A percentile compares a stretch with the other conserved stretches of the same genome.
Conservation (phyloP, 306 rosid species). For the Clitoria ternatea region DNA sequence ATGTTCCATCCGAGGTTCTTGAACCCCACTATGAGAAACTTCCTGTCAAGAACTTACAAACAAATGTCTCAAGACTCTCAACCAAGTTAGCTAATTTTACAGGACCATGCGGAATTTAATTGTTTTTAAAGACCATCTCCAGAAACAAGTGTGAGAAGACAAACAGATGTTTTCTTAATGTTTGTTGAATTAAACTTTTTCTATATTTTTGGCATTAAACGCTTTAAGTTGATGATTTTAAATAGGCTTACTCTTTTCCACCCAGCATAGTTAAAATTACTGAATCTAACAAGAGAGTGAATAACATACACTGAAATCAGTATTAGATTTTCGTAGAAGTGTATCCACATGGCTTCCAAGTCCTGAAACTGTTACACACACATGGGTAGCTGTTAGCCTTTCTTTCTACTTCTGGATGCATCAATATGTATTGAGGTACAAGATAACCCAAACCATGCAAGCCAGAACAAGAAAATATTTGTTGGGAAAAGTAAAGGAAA, state of each 20-base stretch:
- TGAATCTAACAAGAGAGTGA: slow-evolving; percentile 3
- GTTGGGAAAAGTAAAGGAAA: neutral
- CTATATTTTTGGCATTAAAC: neutral
- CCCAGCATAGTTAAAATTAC: neutral
- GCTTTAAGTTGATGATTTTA: neutral
- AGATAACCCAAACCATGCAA: neutral
- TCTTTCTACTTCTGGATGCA: slow-evolving; percentile 26
- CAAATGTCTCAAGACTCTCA: neutral
- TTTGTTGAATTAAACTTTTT: neutral
- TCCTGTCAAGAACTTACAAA: neutral
- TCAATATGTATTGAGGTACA: neutral
- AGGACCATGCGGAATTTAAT: neutral
- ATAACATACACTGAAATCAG: slow-evolving; percentile 76
- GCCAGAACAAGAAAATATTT: neutral
- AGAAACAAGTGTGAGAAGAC: neutral
- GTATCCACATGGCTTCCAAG: slow-evolving; percentile 64
- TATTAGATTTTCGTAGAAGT: slow-evolving; percentile 71
- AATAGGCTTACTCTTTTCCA: neutral
- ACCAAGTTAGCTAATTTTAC: neutral
- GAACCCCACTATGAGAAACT: neutral
- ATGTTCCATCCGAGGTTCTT: neutral
- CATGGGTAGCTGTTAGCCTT: slow-evolving; percentile 29
- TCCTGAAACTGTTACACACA: slow-evolving; percentile 63
- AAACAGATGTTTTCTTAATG: neutral
- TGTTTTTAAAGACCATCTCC: neutral